These are phyloP conservation scores for Colletotrichum sp. DNA, from an alignment of 2,329 filamentous ascomycete genomes.

Conservation along the genomic window DNA sequence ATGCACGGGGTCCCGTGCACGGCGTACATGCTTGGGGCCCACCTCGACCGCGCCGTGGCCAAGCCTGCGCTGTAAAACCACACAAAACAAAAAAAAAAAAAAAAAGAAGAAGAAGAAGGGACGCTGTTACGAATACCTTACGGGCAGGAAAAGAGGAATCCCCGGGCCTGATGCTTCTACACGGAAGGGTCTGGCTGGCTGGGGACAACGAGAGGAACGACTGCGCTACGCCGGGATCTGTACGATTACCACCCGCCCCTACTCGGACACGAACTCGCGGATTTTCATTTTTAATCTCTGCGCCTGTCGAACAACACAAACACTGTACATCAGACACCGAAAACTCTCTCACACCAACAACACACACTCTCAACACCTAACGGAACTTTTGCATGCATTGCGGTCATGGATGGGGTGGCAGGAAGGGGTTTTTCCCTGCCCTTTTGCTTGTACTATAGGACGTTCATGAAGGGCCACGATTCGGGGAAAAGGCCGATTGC, in stretches of 20 bases:
- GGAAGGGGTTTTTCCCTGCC: slow-evolving; percentile 19
- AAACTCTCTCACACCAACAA: slow-evolving; percentile 11
- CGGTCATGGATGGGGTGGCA: slow-evolving; percentile 19
- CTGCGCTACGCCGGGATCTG: neutral
- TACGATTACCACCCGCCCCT: neutral
- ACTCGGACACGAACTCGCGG: neutral
- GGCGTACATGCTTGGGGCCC: too few species aligned
- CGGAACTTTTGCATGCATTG: slow-evolving; percentile 20
- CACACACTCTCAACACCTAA: slow-evolving; percentile 3
- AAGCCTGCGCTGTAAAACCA: too few species aligned
- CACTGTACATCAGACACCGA: slow-evolving; percentile 13
- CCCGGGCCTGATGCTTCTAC: neutral
- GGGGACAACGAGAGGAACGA: neutral
- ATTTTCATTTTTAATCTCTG: neutral
- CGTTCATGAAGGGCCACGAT: slow-evolving; percentile 14
- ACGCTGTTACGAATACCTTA: neutral
- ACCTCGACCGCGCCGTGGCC: too few species aligned
- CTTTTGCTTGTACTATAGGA: slow-evolving; percentile 21
- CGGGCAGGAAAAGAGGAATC: slow-evolving; percentile 3
- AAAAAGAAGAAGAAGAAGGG: too few species aligned
- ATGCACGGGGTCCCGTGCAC: too few species aligned
- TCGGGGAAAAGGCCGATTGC: slow-evolving; percentile 12
- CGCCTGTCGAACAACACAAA: neutral
- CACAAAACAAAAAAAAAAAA: too few species aligned
- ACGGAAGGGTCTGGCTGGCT: neutral